phyloP scores from a whole-genome alignment of 345 rosid species.

The Populus deltoides region DNA sequence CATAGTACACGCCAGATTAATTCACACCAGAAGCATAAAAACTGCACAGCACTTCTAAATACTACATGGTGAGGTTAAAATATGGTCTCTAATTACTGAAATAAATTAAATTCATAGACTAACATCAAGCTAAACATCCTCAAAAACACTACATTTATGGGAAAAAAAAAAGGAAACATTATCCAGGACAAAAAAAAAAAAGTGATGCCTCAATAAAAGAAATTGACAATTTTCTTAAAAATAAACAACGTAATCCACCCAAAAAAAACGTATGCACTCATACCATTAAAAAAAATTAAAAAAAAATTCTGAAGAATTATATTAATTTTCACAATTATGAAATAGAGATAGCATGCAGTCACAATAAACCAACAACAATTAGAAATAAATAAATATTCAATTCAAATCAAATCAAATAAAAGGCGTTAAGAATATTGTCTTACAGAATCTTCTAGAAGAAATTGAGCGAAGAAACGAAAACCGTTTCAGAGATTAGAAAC shows the following conservation, averaged over 20 bases:
- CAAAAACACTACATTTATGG: not conserved
- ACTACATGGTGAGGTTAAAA: not conserved
- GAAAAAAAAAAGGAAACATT: not conserved
- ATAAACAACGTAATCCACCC: not conserved
- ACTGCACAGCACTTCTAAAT: not conserved
- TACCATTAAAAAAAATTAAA: not conserved
- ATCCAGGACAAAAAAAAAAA: not conserved
- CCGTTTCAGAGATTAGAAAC: slow-evolving; percentile 9
- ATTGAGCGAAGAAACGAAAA: slow-evolving; percentile 1
- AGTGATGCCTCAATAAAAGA: not conserved
- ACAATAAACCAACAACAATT: not conserved
- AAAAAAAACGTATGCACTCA: not conserved
- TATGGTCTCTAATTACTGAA: not conserved
- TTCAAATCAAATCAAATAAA: not conserved
- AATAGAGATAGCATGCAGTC: not conserved
- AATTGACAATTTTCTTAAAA: not conserved
- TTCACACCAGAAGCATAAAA: not conserved
- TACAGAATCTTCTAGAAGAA: slow-evolving; percentile 29
- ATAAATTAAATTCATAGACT: not conserved
- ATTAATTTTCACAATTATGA: not conserved
- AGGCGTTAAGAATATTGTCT: not conserved
- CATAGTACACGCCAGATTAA: not conserved
- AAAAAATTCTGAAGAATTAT: not conserved
- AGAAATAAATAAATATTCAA: slow-evolving; percentile 1
- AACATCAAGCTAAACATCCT: not conserved